Evolutionary conservation across 495 filamentous ascomycete genomes (phyloP).

Genomic region (Rhizodiscina lignyota): DNA sequence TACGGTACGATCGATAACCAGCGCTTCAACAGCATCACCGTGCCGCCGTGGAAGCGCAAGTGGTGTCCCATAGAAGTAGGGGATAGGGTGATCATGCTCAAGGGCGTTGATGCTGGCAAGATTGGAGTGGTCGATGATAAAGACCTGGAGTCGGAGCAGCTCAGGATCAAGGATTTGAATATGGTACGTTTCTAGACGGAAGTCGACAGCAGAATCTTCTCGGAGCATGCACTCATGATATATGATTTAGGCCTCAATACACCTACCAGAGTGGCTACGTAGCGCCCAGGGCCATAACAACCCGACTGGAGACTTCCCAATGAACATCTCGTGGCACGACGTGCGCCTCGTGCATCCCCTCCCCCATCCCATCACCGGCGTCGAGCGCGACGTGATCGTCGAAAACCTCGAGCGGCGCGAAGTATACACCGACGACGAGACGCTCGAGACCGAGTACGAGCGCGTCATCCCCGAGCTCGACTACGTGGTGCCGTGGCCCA

Average conservation of each 20-base stretch:
- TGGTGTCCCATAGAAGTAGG: conserved; percentile 35
- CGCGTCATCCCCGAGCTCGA: neutral
- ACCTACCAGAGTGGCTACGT: conserved; percentile 37
- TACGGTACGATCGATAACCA: conserved; percentile 32
- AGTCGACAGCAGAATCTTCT: no score
- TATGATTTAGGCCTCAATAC: conserved; percentile 36
- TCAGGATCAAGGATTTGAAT: conserved; percentile 53
- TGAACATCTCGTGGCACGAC: conserved; percentile 30
- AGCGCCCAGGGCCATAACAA: conserved; percentile 15
- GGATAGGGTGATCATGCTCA: conserved; percentile 64
- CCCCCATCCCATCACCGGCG: conserved; percentile 41
- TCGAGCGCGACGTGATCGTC: conserved; percentile 55
- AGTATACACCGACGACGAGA: conserved; percentile 1
- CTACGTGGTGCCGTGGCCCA: conserved; percentile 53
- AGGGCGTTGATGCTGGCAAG: conserved; percentile 62
- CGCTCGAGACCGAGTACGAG: neutral
- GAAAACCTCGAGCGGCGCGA: conserved; percentile 35
- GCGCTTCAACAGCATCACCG: conserved; percentile 19
- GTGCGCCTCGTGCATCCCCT: conserved; percentile 71
- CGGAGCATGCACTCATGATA: neutral
- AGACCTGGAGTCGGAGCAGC: conserved; percentile 40
- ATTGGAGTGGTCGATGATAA: conserved; percentile 50
- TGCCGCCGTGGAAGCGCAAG: conserved; percentile 29
- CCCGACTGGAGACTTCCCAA: conserved; percentile 16
- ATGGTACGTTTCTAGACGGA: neutral